These are phyloP conservation scores for Talaromyces verruculosus DNA, from an alignment of 2,329 filamentous ascomycete species.

Conservation along the genomic window DNA sequence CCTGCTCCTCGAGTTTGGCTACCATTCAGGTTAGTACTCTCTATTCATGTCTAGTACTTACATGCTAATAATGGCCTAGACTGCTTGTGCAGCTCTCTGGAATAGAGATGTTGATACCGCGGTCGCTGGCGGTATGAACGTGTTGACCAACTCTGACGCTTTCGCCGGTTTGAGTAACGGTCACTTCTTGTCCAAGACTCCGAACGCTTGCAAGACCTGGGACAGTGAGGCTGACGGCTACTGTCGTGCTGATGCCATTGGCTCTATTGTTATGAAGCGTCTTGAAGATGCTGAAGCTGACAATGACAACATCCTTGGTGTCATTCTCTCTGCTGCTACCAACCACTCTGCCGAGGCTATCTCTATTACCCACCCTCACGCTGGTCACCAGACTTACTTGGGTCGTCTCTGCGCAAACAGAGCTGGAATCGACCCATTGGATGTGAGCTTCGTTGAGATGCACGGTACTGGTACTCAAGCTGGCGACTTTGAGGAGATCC, in stretches of 20 bases:
- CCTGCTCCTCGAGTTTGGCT: slow-evolving; percentile 71
- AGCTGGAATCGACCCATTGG: slow-evolving; percentile 71
- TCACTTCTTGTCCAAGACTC: slow-evolving; percentile 71
- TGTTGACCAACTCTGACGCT: slow-evolving; percentile 78
- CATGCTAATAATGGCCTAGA: background rate
- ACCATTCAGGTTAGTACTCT: slow-evolving; percentile 50
- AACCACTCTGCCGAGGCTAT: slow-evolving; percentile 54
- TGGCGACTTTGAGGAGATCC: slow-evolving; percentile 80
- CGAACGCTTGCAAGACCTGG: slow-evolving; percentile 75
- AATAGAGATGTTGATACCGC: slow-evolving; percentile 77
- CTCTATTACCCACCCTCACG: slow-evolving; percentile 82
- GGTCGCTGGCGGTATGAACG: slow-evolving; percentile 69
- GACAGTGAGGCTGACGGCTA: slow-evolving; percentile 80
- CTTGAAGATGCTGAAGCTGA: slow-evolving; percentile 75
- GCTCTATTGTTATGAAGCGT: slow-evolving; percentile 73
- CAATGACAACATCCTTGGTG: slow-evolving; percentile 67
- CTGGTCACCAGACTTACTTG: slow-evolving; percentile 69
- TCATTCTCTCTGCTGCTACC: slow-evolving; percentile 71
- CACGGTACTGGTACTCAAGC: slow-evolving; percentile 87
- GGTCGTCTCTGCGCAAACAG: slow-evolving; percentile 69
- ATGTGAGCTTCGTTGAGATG: slow-evolving; percentile 84
- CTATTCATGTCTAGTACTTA: background rate
- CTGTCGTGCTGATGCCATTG: slow-evolving; percentile 75
- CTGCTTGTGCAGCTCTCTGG: slow-evolving; percentile 70
- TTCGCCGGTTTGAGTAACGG: slow-evolving; percentile 73